These are phyloP conservation scores for Leccinum olivaceopallidum DNA, from an alignment of 768 basidiomycete genomes.

Conservation along the genomic window DNA sequence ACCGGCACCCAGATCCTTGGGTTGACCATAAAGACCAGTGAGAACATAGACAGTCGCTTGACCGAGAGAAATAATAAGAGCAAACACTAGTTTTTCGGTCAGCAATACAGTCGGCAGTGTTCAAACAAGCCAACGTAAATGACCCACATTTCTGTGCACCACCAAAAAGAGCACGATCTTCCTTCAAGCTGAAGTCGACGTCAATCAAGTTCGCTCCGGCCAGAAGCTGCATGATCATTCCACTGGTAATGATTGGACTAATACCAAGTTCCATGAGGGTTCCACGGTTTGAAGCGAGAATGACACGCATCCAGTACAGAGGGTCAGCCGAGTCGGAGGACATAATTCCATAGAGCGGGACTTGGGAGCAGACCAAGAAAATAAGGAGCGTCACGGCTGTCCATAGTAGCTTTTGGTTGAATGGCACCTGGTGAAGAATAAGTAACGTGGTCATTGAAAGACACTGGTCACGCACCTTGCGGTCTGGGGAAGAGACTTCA, in stretches of 20 bases:
- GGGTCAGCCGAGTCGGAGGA: slow-evolving; percentile 99
- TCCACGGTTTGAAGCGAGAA: slow-evolving; percentile 96
- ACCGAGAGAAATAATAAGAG: slow-evolving; percentile 93
- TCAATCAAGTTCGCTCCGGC: slow-evolving; percentile 98
- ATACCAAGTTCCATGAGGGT: slow-evolving; percentile 99
- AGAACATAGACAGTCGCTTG: slow-evolving; percentile 97
- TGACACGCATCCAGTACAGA: slow-evolving; percentile 99
- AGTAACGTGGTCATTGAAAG: slow-evolving; percentile 6
- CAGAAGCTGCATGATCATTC: slow-evolving; percentile 99
- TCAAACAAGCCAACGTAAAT: neutral
- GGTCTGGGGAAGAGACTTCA: slow-evolving; percentile 96
- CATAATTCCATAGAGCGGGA: slow-evolving; percentile 99
- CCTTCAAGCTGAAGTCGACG: slow-evolving; percentile 95
- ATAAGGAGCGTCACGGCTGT: slow-evolving; percentile 98
- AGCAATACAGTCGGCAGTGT: neutral
- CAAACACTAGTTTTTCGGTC: slow-evolving; percentile 70
- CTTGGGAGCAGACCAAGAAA: slow-evolving; percentile 99
- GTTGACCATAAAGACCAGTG: slow-evolving; percentile 95
- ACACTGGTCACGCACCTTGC: slow-evolving; percentile 62
- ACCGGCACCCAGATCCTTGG: slow-evolving; percentile 90
- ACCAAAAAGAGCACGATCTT: slow-evolving; percentile 93
- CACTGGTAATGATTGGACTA: slow-evolving; percentile 94
- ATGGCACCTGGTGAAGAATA: slow-evolving; percentile 68
- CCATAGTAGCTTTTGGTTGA: slow-evolving; percentile 99
- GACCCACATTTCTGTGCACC: slow-evolving; percentile 94